Conservation (phyloP, 352 stramenopile genomes). For the Phytophthora hybrid region DNA sequence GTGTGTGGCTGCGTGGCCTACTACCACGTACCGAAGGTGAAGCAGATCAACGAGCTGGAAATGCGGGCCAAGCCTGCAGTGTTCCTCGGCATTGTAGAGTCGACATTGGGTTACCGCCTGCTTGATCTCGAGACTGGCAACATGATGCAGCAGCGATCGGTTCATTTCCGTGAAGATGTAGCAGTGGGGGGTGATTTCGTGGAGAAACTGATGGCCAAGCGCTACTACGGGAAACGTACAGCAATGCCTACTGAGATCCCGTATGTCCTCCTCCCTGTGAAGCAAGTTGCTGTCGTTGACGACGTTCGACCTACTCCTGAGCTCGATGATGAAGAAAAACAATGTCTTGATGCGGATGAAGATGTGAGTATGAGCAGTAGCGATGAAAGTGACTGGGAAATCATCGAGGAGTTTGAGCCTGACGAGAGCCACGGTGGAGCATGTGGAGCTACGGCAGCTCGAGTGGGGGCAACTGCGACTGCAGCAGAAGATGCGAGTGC, state of each 20-base stretch:
- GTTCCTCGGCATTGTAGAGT: conserved; percentile 11
- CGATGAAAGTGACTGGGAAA: conserved; percentile 19
- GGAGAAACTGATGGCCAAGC: neutral
- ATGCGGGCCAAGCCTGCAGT: conserved; percentile 4
- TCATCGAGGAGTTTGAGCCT: neutral
- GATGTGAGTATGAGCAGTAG: conserved; percentile 2
- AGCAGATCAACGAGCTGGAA: conserved; percentile 2
- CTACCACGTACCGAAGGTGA: conserved; percentile 4
- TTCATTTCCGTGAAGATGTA: conserved; percentile 19
- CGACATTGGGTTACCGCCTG: conserved; percentile 5
- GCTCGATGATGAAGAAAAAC: neutral
- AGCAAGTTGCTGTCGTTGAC: neutral
- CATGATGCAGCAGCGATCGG: conserved; percentile 7
- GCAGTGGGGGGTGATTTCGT: conserved; percentile 6
- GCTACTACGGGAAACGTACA: conserved; percentile 3
- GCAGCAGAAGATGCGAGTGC: too few species aligned
- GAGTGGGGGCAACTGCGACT: neutral
- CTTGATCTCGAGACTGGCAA: conserved; percentile 9
- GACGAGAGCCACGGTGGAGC: neutral
- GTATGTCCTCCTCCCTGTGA: conserved; percentile 9
- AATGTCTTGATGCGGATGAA: neutral
- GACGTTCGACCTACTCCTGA: too few species aligned
- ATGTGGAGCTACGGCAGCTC: neutral
- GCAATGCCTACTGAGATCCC: conserved; percentile 3
- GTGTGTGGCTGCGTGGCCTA: conserved; percentile 20